Evolutionary conservation across 1,139 yeast species (phyloP).

Genomic region (Saccharomycopsis hybrid): DNA sequence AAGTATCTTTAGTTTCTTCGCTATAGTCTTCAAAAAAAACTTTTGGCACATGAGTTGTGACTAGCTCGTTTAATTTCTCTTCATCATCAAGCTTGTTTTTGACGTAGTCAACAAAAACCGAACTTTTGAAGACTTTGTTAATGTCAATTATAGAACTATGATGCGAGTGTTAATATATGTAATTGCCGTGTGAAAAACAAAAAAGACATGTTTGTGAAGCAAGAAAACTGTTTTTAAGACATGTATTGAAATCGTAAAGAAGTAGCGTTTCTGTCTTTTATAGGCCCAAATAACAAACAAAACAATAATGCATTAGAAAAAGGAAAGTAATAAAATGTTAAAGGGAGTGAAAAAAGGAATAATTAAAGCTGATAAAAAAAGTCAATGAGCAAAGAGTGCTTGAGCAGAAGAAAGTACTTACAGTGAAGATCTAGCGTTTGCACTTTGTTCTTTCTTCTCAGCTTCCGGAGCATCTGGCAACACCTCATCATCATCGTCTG

Average conservation of each 20-base stretch:
- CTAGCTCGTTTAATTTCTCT: constrained; percentile 33
- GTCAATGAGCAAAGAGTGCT: no score
- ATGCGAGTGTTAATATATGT: background rate
- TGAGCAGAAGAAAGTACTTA: no score
- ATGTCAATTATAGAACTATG: constrained; percentile 28
- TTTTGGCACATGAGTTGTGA: constrained; percentile 24
- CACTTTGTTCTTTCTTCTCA: background rate
- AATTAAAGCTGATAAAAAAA: no score
- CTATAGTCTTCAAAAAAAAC: constrained; percentile 41
- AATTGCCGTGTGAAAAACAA: background rate
- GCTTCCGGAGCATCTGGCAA: background rate
- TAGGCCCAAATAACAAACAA: no score
- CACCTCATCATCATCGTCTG: background rate
- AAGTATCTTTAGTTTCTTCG: no score
- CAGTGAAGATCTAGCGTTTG: no score
- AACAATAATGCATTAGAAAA: background rate
- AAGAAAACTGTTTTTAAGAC: no score
- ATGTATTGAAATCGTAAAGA: no score
- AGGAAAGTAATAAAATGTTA: background rate
- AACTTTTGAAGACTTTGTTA: constrained; percentile 38
- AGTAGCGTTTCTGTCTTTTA: no score
- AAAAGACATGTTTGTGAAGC: background rate
- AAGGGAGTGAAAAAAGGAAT: background rate
- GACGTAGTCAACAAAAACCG: constrained; percentile 37
- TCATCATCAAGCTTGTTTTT: constrained; percentile 31